These are phyloP conservation scores for Yamagishiella unicocca DNA, from an alignment of 139 green algal species.

Conservation along the genomic window DNA sequence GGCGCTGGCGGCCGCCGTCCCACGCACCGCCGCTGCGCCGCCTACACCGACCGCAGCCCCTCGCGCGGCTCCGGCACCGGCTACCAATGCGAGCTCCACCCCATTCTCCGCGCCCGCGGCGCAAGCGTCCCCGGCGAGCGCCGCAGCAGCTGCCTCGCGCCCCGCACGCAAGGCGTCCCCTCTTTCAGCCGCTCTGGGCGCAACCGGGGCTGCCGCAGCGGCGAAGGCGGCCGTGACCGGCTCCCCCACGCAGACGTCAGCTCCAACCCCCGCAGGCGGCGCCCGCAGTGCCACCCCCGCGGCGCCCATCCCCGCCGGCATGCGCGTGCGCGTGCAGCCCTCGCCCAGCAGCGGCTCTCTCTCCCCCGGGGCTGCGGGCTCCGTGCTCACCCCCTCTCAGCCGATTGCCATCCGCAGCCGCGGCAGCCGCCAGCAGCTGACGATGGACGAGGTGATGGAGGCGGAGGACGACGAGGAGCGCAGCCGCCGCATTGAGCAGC, in stretches of 20 bases:
- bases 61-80: background rate
- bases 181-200: background rate
- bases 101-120: background rate
- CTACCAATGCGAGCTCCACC: background rate
- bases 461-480: constrained; percentile 42
- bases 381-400: background rate
- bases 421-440: constrained; percentile 45
- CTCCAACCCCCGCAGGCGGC: background rate
- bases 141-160: background rate
- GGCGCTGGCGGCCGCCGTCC: background rate
- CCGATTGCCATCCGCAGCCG: constrained; percentile 35
- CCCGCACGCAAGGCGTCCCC: constrained; percentile 4
- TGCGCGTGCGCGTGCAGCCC: background rate
- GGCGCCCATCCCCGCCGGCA: background rate
- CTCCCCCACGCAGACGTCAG: background rate
- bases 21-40: background rate
- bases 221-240: background rate
- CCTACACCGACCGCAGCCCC: background rate
- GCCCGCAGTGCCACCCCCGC: background rate
- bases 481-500: background rate
- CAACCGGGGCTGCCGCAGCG: background rate
- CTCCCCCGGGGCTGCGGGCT: background rate
- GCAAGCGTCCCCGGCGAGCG: background rate
- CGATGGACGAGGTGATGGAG: constrained; percentile 36
- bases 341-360: background rate